Base-by-base conservation (phyloP, 2,329 filamentous ascomycete genomes). In the Fusarium kyushuense region DNA sequence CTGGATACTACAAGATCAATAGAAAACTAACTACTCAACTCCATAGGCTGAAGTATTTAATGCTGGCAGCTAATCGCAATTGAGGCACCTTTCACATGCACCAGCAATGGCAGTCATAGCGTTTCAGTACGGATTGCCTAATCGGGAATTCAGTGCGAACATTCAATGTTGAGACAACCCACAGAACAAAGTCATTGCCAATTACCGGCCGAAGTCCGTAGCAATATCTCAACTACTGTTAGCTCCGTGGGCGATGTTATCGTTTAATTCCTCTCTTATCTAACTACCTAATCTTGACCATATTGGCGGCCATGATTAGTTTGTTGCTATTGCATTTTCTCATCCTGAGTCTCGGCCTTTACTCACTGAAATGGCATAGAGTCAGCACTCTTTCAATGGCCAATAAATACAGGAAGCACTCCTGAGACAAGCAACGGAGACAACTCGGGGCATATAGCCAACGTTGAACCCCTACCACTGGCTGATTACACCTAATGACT, bases 201-300 rank as follows among this genome's bases (percentile, higher is more conserved):
- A 13, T 8, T 13, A 21, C n/a, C 12, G 35, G 19, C 10, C 6
- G 8, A 3, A 12, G 3, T 19, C 6, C n/a, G n/a, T n/a, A n/a
- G n/a, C n/a, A n/a, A n/a, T 19, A n/a, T n/a, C n/a, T 17, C 1
- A 36, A 36, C 1, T n/a, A 0, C 1, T 12, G n/a, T 12, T 2
- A 10, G 11, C 16, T 32, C 6, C 8, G 16, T 32, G 14, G 30
- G n/a, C 19, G 12, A n/a, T 5, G 19, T 19, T 36, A n/a, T 9
- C 19, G 6, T 36, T 36, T 36, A 19, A n/a, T 36, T 36, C n/a
- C n/a, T 19, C 11, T 1, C 11, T 12, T 13, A 38, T 11, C 14
- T 17, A 33, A 17, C 14, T 33, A 27, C 27, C 27, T 8, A 25
- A 30, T 30, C 10, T 30, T 30, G 14, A 17, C n/a, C 17, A 36